Conservation (phyloP, 768 basidiomycete species). For the Rhodotorula babjevae region DNA sequence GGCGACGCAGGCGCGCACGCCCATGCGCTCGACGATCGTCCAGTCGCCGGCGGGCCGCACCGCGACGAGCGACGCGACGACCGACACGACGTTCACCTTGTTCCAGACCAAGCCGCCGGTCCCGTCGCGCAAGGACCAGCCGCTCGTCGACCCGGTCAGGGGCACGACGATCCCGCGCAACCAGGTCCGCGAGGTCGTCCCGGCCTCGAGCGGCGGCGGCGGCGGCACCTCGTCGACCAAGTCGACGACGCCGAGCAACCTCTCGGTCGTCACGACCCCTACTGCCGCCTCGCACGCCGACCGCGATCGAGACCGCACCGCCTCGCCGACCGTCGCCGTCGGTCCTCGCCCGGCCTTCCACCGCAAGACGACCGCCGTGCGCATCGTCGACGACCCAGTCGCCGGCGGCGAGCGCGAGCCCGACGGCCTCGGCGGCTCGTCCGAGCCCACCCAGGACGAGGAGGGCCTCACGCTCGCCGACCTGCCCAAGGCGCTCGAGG, state of each 20-base stretch:
- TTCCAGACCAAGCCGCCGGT: slow-evolving; percentile 36
- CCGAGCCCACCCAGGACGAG: slow-evolving; percentile 51
- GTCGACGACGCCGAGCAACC: not conserved
- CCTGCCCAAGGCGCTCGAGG: slow-evolving; percentile 86
- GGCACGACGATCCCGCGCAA: slow-evolving; percentile 26
- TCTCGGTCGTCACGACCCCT: not conserved
- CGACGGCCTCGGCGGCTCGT: slow-evolving; percentile 44
- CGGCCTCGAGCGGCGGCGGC: not conserved
- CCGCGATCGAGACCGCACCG: not conserved
- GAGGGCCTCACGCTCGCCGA: slow-evolving; percentile 90
- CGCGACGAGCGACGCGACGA: slow-evolving; percentile 57
- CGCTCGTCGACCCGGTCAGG: slow-evolving; percentile 31
- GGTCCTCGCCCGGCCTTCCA: slow-evolving; percentile 18
- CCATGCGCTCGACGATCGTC: slow-evolving; percentile 89
- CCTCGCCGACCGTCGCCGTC: slow-evolving; percentile 37
- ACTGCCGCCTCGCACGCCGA: not conserved
- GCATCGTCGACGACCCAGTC: slow-evolving; percentile 35
- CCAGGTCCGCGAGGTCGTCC: not conserved
- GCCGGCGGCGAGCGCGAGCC: slow-evolving; percentile 44
- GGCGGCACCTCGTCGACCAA: not conserved
- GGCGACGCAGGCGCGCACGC: slow-evolving; percentile 74
- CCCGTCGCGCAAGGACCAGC: slow-evolving; percentile 38
- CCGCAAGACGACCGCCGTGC: slow-evolving; percentile 35
- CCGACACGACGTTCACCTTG: slow-evolving; percentile 41
- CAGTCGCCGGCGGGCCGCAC: slow-evolving; percentile 84